These are phyloP conservation scores for Miscanthus lutarioriparius DNA, from an alignment of 176 grass and related monocot species.

Conservation along the genomic window DNA sequence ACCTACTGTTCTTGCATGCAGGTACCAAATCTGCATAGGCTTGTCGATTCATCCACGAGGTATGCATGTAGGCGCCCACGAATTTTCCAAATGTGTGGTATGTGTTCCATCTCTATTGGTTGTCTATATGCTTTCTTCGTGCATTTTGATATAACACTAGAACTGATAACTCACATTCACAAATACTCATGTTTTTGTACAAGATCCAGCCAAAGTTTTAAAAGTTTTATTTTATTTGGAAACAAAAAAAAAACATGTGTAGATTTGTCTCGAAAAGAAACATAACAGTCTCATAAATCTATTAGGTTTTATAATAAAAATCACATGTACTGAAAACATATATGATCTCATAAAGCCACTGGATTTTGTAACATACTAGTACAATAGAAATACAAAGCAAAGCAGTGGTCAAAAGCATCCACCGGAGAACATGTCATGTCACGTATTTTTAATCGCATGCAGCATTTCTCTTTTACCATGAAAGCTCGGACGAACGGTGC, in stretches of 20 bases:
- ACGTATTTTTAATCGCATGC: not conserved
- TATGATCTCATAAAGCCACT: no score
- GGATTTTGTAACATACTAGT: no score
- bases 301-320: no score
- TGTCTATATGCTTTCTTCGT: constrained; percentile 23
- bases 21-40: constrained; percentile 20
- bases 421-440: not conserved
- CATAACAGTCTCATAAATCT: no score
- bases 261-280: no score
- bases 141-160: not conserved
- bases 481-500: not conserved
- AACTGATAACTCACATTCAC: not conserved
- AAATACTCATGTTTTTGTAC: no score
- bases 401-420: no score
- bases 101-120: constrained; percentile 39
- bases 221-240: not conserved
- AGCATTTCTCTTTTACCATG: not conserved
- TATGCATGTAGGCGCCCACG: constrained; percentile 18
- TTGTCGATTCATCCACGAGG: constrained; percentile 4
- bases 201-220: no score
- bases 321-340: no score
- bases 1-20: constrained; percentile 52
- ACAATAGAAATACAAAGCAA: not conserved
- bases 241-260: not conserved
- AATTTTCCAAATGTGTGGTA: constrained; percentile 48